These are phyloP conservation scores for Conringia planisiliqua DNA, from an alignment of 345 rosid species.

Conservation along the genomic window DNA sequence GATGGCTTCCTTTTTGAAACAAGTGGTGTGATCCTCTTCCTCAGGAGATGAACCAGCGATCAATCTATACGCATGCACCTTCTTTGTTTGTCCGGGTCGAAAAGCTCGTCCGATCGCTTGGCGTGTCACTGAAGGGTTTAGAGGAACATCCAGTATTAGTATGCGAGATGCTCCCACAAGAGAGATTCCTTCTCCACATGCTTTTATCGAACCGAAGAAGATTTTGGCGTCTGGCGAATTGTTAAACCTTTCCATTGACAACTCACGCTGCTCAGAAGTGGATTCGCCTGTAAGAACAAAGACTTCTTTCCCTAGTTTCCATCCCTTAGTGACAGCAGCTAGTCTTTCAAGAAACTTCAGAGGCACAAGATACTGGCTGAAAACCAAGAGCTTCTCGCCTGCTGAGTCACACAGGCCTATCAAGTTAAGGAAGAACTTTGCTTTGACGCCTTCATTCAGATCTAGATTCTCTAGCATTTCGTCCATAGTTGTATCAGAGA, in stretches of 20 bases:
- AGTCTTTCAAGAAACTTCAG: conserved; percentile 76
- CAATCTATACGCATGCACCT: conserved; percentile 75
- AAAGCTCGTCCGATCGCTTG: conserved; percentile 95
- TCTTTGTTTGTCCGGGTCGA: conserved; percentile 85
- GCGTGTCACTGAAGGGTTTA: conserved; percentile 95
- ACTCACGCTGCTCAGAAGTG: conserved; percentile 67
- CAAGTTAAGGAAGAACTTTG: conserved; percentile 75
- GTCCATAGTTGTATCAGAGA: conserved; percentile 61
- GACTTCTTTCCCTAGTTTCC: conserved; percentile 63
- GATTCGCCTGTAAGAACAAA: conserved; percentile 78
- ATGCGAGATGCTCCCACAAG: conserved; percentile 93
- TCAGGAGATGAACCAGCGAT: conserved; percentile 84
- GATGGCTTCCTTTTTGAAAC: conserved; percentile 83
- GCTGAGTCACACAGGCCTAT: conserved; percentile 62
- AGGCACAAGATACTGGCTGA: conserved; percentile 84
- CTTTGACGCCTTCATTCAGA: conserved; percentile 72
- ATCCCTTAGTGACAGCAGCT: conserved; percentile 48
- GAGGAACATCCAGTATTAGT: conserved; percentile 78
- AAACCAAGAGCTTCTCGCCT: conserved; percentile 79
- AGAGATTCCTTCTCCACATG: conserved; percentile 97
- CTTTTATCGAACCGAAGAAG: conserved; percentile 92
- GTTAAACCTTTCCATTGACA: conserved; percentile 78
- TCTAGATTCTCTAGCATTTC: conserved; percentile 49
- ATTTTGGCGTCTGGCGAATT: conserved; percentile 72
- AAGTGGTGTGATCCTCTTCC: conserved; percentile 70